Percentiles rank a stretch among this genome's conserved stretches.
Conservation (phyloP, 2,329 filamentous ascomycete genomes). For the Fusarium goolgardi region DNA sequence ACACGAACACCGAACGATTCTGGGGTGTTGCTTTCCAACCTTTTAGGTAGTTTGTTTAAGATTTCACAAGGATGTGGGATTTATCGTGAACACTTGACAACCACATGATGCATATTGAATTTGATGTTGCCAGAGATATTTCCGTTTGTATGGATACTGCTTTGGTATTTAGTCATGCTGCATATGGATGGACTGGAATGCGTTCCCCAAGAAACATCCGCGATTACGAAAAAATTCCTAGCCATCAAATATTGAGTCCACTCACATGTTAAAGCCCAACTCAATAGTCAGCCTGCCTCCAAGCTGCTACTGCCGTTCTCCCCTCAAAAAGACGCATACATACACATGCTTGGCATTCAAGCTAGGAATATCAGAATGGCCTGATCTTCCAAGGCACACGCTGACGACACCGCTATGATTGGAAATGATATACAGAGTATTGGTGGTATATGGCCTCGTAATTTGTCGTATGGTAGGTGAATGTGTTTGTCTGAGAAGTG, state of each 20-base stretch:
- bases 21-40: background rate
- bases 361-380: conserved; percentile 42
- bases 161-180: background rate
- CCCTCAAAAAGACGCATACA: conserved; percentile 30
- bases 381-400: conserved; percentile 44
- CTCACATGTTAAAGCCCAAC: conserved; percentile 21
- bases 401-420: conserved; percentile 35
- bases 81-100: background rate
- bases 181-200: conserved; percentile 9
- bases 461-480: background rate
- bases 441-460: conserved; percentile 1
- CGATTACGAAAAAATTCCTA: background rate
- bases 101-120: conserved; percentile 3
- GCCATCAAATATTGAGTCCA: background rate
- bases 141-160: background rate
- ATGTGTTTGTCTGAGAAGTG: conserved; percentile 11
- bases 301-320: background rate
- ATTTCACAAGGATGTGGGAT: background rate
- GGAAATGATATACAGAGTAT: conserved; percentile 5
- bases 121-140: background rate
- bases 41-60: background rate
- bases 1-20: conserved; percentile 15
- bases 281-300: conserved; percentile 31
- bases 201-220: background rate
- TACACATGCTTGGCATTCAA: conserved; percentile 42